Conservation (phyloP, 768 basidiomycete genomes). For the Mycena polygramma region DNA sequence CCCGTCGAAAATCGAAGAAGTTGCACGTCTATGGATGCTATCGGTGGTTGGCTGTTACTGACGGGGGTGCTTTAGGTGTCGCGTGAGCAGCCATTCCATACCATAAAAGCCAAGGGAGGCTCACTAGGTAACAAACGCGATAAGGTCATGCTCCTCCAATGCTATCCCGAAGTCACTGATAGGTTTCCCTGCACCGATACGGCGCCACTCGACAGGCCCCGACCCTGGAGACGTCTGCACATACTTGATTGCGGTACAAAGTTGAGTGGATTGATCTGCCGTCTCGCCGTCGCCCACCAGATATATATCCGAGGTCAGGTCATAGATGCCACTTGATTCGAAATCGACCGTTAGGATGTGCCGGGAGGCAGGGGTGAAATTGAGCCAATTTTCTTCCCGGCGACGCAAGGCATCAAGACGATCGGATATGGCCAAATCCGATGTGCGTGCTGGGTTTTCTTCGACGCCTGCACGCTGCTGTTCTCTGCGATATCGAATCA, state of each 20-base stretch:
- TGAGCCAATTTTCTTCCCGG: constrained; percentile 18
- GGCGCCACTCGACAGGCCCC: constrained; percentile 6
- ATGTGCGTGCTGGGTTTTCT: background rate
- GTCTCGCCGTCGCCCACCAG: background rate
- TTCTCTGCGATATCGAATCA: constrained; percentile 11
- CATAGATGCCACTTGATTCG: constrained; percentile 5
- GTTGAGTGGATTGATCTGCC: background rate
- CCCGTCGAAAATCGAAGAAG: constrained; percentile 23
- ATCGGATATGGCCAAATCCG: background rate
- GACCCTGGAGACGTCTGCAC: background rate
- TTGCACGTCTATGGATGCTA: constrained; percentile 1
- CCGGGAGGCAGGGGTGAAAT: background rate
- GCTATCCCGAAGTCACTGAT: constrained; percentile 25
- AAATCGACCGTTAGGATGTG: constrained; percentile 2
- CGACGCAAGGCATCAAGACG: background rate
- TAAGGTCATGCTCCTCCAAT: constrained; percentile 30
- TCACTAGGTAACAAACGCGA: constrained; percentile 27
- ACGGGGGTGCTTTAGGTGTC: too few species aligned
- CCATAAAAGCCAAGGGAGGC: background rate
- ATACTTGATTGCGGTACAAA: constrained; percentile 18
- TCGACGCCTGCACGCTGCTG: constrained; percentile 7
- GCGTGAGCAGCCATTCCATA: too few species aligned
- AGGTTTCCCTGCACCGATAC: constrained; percentile 10
- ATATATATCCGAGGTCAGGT: constrained; percentile 10
- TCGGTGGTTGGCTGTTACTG: background rate